These are phyloP conservation scores for Golovinomyces cichoracearum DNA, from an alignment of 2,329 filamentous ascomycete species.

Conservation along the genomic window DNA sequence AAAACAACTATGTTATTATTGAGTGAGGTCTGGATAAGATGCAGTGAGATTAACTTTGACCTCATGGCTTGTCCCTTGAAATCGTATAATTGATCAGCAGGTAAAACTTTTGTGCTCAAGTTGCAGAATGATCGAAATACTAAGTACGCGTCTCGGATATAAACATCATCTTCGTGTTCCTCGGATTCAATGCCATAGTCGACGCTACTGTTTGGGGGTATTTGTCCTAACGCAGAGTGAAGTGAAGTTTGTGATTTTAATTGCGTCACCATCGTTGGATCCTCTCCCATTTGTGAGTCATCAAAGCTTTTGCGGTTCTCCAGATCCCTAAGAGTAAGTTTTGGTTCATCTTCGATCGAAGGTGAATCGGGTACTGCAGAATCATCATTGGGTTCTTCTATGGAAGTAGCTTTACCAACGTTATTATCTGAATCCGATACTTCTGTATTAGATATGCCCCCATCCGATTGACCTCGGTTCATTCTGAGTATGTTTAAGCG, in stretches of 20 bases:
- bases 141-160: constrained; percentile 87
- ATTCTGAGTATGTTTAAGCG: constrained; percentile 26
- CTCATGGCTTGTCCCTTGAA: constrained; percentile 87
- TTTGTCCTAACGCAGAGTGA: constrained; percentile 27
- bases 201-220: constrained; percentile 25
- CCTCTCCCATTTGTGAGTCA: constrained; percentile 39
- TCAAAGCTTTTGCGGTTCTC: constrained; percentile 40
- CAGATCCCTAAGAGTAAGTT: constrained; percentile 39
- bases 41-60: constrained; percentile 81
- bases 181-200: constrained; percentile 33
- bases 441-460: constrained; percentile 14
- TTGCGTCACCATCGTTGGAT: constrained; percentile 39
- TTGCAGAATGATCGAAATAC: constrained; percentile 97
- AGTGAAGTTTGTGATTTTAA: constrained; percentile 22
- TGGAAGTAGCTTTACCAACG: constrained; percentile 6
- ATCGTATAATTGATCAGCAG: constrained; percentile 77
- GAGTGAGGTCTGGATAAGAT: constrained; percentile 81
- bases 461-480: constrained; percentile 11
- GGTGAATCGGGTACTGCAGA: constrained; percentile 8
- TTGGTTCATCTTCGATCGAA: constrained; percentile 19
- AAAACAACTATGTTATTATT: constrained; percentile 87
- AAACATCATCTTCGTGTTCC: constrained; percentile 73
- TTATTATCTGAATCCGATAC: constrained; percentile 11
- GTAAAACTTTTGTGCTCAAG: constrained; percentile 72
- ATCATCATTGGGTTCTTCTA: constrained; percentile 10